A percentile compares a stretch with the other conserved stretches of the same genome.
Conservation (phyloP, 225 moss, liverwort and hornwort genomes). For the Polytrichum formosum region DNA sequence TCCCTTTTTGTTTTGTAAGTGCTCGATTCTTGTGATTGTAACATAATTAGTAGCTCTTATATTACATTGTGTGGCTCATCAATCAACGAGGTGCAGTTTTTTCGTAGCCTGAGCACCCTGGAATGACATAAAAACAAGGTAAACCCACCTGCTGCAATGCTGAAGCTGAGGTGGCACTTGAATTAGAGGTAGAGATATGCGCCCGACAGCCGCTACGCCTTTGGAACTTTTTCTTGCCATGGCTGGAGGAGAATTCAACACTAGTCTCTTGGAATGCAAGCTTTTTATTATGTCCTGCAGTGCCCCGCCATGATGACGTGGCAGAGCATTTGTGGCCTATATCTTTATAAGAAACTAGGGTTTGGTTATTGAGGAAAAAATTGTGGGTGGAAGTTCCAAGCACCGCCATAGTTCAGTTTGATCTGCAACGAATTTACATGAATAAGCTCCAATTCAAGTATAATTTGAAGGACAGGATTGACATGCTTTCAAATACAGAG, state of each 20-base stretch:
- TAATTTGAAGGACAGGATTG: too few species aligned
- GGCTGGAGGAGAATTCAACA: conserved; percentile 2
- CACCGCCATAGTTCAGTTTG: conserved; percentile 27
- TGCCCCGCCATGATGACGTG: neutral
- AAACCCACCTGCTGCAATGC: conserved; percentile 27
- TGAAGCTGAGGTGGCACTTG: conserved; percentile 18
- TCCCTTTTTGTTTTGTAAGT: neutral
- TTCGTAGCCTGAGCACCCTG: neutral
- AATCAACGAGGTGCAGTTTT: neutral
- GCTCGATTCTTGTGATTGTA: too few species aligned
- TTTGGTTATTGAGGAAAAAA: conserved; percentile 15
- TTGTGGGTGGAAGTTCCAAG: conserved; percentile 27
- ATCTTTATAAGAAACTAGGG: conserved; percentile 4
- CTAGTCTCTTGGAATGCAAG: conserved; percentile 5
- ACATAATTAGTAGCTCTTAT: neutral
- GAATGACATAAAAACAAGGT: too few species aligned
- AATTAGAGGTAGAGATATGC: conserved; percentile 8
- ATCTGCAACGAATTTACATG: neutral
- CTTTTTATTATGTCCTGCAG: neutral
- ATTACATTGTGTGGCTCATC: too few species aligned
- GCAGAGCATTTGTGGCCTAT: neutral
- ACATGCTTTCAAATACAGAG: too few species aligned
- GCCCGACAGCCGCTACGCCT: conserved; percentile 7
- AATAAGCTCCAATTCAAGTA: neutral
- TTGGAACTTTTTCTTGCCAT: conserved; percentile 15